Evolutionary conservation across 805 yeast genomes (phyloP).

Genomic region (Candida adriatica): DNA sequence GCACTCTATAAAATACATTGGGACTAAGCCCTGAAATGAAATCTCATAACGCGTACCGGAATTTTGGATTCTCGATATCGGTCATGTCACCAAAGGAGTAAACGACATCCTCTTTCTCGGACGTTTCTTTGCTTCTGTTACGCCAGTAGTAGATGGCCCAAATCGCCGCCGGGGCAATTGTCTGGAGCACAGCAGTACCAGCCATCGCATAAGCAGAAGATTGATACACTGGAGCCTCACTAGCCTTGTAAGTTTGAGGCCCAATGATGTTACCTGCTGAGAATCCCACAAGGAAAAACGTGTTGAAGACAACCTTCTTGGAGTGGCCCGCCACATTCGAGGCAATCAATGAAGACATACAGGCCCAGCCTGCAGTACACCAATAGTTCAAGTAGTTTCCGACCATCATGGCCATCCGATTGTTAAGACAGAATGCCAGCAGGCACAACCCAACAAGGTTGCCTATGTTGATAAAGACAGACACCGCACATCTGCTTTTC

Average conservation of each 20-base stretch:
- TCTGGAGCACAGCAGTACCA: constrained; percentile 10
- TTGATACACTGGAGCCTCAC: constrained; percentile 51
- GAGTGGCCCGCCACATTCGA: constrained; percentile 65
- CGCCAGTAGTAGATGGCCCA: constrained; percentile 24
- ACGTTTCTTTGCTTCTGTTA: constrained; percentile 13
- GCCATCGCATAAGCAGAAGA: constrained; percentile 36
- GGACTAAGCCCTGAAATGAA: too few relatives aligned
- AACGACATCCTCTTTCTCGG: neutral
- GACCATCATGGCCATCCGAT: constrained; percentile 18
- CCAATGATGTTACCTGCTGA: constrained; percentile 66
- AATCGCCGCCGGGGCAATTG: constrained; percentile 29
- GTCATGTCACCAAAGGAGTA: constrained; percentile 38
- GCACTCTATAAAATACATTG: too few relatives aligned
- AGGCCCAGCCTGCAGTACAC: constrained; percentile 29
- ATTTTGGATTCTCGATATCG: constrained; percentile 26
- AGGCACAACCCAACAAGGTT: constrained; percentile 10
- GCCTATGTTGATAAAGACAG: constrained; percentile 4
- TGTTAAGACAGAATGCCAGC: constrained; percentile 6
- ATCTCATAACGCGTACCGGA: constrained; percentile 22
- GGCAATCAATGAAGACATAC: constrained; percentile 28
- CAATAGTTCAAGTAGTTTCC: constrained; percentile 27
- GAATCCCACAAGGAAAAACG: constrained; percentile 54
- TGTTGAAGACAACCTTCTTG: constrained; percentile 55
- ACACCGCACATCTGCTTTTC: constrained; percentile 5
- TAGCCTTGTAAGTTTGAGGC: constrained; percentile 58